Percentiles rank a stretch among this genome's conserved stretches.
phyloP scores from a whole-genome alignment of 1,139 yeast species.

The Yamadazyma dushanensis region DNA sequence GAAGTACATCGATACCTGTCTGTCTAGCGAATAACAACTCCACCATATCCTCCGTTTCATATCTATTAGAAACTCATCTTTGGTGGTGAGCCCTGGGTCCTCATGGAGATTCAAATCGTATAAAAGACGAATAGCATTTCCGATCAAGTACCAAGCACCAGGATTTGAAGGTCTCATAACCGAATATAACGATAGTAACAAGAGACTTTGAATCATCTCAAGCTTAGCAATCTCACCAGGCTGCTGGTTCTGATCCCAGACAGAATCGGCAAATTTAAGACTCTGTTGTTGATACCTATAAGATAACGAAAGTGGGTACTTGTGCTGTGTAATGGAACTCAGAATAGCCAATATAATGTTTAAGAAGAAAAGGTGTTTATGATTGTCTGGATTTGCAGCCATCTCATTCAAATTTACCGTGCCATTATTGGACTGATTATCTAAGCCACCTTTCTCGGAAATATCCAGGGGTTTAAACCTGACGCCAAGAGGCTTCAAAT shows the following conservation, averaged over 20 bases:
- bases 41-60: slow-evolving; percentile 76
- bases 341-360: slow-evolving; percentile 79
- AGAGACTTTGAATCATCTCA: slow-evolving; percentile 69
- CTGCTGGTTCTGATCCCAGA: slow-evolving; percentile 25
- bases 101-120: slow-evolving; percentile 82
- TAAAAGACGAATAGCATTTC: slow-evolving; percentile 72
- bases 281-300: slow-evolving; percentile 73
- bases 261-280: slow-evolving; percentile 56
- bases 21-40: slow-evolving; percentile 81
- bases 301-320: slow-evolving; percentile 62
- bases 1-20: slow-evolving; percentile 69
- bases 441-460: slow-evolving; percentile 17
- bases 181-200: slow-evolving; percentile 67
- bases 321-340: slow-evolving; percentile 67
- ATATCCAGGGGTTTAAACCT: too few species aligned
- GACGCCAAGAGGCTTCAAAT: slow-evolving; percentile 79
- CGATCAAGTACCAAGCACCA: slow-evolving; percentile 85
- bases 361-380: slow-evolving; percentile 51
- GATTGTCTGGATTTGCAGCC: not conserved
- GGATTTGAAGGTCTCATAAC: slow-evolving; percentile 75
- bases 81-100: slow-evolving; percentile 31
- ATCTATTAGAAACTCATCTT: slow-evolving; percentile 58
- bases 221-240: slow-evolving; percentile 51
- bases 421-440: slow-evolving; percentile 1
- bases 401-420: not conserved